These are phyloP conservation scores for Colletotrichum liaoningense DNA, from an alignment of 2,329 filamentous ascomycete species.

Conservation along the genomic window DNA sequence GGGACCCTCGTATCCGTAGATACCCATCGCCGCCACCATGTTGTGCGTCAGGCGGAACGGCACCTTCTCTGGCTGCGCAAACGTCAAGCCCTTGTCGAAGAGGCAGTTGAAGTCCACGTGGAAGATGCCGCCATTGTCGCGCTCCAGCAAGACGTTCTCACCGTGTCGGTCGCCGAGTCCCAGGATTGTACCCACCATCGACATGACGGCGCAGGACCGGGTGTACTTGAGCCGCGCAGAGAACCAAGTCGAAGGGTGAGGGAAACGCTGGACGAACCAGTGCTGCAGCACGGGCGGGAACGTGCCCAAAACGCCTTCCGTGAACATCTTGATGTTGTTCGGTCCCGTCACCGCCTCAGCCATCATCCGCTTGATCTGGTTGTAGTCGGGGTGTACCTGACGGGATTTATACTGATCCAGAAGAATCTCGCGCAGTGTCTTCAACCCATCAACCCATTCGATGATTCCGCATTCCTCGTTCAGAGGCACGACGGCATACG, in stretches of 20 bases:
- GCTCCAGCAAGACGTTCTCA: constrained; percentile 95
- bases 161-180: constrained; percentile 95
- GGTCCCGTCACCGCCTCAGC: constrained; percentile 70
- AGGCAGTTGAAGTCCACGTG: constrained; percentile 99
- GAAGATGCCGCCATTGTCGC: constrained; percentile 92
- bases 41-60: constrained; percentile 98
- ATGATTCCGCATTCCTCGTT: constrained; percentile 98
- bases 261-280: constrained; percentile 97
- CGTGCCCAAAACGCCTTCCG: constrained; percentile 68
- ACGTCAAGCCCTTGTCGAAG: constrained; percentile 97
- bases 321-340: constrained; percentile 77
- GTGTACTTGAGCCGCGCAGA: constrained; percentile 89
- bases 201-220: constrained; percentile 96
- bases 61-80: constrained; percentile 92
- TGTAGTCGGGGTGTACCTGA: constrained; percentile 77
- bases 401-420: constrained; percentile 81
- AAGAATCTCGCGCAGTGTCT: constrained; percentile 92
- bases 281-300: constrained; percentile 89
- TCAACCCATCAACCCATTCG: constrained; percentile 97
- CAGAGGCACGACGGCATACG: constrained; percentile 94
- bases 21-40: constrained; percentile 97
- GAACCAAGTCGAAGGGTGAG: constrained; percentile 93
- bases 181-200: constrained; percentile 97
- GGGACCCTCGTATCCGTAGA: constrained; percentile 92
- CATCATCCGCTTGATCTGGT: constrained; percentile 70